Base-by-base conservation (phyloP, 139 green algal species). In the Haematococcus sp. region DNA sequence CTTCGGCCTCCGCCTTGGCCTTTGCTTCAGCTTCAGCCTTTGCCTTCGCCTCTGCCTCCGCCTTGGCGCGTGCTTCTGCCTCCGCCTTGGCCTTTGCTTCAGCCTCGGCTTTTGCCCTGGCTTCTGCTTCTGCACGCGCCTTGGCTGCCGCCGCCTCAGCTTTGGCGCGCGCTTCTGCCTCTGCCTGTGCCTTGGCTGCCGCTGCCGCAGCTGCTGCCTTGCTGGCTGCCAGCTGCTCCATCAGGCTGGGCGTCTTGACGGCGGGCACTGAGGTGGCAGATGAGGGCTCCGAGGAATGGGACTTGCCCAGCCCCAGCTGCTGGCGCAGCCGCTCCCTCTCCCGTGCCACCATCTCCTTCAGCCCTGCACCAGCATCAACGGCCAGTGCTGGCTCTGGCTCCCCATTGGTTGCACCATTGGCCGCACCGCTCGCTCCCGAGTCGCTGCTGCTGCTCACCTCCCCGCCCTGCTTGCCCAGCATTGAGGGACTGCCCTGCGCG, bases 281-380 rank as follows among this genome's bases (percentile, higher is more conserved):
- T 27, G 28, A 2, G 30, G 76, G 3, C 9, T 55, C 32, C 30
- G 43, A 40, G n/a, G 58, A 19, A 9, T 43, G 23, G 19, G 31
- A 20, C 25, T n/a, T 51, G 25, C 68, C 69, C 5, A 84, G 61
- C 0, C 78, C 78, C 61, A 77, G 20, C 63, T 77, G 55, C 78
- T 84, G 78, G 43, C 78, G 40, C 51, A 84, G 63, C 31, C 33
- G 40, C 69, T 84, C 78, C 19, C 78, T 68, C 63, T 84, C 78
- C 54, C 7, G 1, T 1, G 67, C 27, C 16, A 84, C 71, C 71
- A 79, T 78, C 59, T 77, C 61, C 22, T 58, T 63, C 55, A 80
- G 58, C 30, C 73, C 73, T n/a, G 78, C 68, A 1, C 78, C 78
- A 22, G 78, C 78, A 33, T 84, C 78, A 2, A 77, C 31, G 0